Evolutionary conservation across 2,329 filamentous ascomycete species (phyloP).

Genomic region (Aspergillus vadensis): DNA sequence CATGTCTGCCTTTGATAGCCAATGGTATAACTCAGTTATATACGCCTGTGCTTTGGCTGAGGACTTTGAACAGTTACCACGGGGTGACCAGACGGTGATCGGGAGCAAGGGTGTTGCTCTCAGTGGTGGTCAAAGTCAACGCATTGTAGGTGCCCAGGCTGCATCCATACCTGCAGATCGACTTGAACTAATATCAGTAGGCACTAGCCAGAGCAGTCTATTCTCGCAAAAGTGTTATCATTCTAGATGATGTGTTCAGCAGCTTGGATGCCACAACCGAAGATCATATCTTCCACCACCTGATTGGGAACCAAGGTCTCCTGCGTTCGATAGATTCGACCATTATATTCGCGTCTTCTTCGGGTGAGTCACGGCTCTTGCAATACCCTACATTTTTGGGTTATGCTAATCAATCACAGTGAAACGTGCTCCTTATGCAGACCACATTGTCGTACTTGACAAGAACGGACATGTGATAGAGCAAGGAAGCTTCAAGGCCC

Average conservation of each 20-base stretch:
- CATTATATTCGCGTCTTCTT: slow-evolving; percentile 44
- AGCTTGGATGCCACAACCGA: slow-evolving; percentile 55
- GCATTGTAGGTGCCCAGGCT: slow-evolving; percentile 42
- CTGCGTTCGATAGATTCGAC: slow-evolving; percentile 45
- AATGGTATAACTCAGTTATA: slow-evolving; percentile 42
- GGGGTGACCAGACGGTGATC: slow-evolving; percentile 49
- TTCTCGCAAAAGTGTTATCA: slow-evolving; percentile 49
- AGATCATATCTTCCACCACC: slow-evolving; percentile 50
- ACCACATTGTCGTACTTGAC: slow-evolving; percentile 46
- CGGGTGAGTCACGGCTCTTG: slow-evolving; percentile 23
- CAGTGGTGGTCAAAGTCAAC: slow-evolving; percentile 56
- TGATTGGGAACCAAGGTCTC: slow-evolving; percentile 51
- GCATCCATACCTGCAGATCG: background rate
- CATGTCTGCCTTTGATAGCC: slow-evolving; percentile 38
- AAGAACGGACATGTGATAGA: slow-evolving; percentile 43
- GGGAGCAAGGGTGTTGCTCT: slow-evolving; percentile 55
- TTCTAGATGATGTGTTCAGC: slow-evolving; percentile 57
- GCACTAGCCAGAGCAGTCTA: slow-evolving; percentile 58
- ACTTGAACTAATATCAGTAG: slow-evolving; percentile 15
- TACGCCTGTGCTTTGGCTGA: slow-evolving; percentile 41
- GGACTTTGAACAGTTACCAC: slow-evolving; percentile 44
- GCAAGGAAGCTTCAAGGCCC: slow-evolving; percentile 43
- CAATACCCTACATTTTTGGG: background rate
- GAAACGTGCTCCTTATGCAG: slow-evolving; percentile 45
- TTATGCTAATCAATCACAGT: slow-evolving; percentile 22